Evolutionary conservation across 805 yeast genomes (phyloP).

Genomic region (Candida sonorensis): DNA sequence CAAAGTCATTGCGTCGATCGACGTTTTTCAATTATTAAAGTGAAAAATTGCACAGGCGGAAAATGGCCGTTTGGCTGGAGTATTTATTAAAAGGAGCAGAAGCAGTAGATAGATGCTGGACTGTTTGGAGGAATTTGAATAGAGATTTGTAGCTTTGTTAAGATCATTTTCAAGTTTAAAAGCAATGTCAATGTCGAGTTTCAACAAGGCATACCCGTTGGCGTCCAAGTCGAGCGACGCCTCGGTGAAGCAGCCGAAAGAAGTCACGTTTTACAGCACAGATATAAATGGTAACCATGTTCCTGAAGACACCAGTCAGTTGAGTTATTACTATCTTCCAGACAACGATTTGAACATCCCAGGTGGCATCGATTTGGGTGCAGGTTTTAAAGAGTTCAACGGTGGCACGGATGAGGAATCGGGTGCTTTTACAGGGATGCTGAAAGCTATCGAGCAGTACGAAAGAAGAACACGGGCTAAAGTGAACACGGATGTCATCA

Average conservation of each 20-base stretch:
- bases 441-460: slow-evolving; percentile 45
- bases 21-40: no score
- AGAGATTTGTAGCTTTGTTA: no score
- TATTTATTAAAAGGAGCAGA: no score
- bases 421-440: slow-evolving; percentile 49
- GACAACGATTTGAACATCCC: slow-evolving; percentile 51
- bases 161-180: no score
- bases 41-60: no score
- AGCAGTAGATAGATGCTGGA: no score
- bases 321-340: slow-evolving; percentile 77
- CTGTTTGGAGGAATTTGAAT: no score
- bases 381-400: slow-evolving; percentile 56
- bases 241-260: slow-evolving; percentile 80
- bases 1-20: no score
- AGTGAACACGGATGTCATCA: slow-evolving; percentile 57
- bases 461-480: slow-evolving; percentile 46
- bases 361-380: slow-evolving; percentile 52
- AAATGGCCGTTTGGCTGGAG: no score
- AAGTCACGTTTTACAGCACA: slow-evolving; percentile 61
- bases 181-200: no score
- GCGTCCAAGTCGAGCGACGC: slow-evolving; percentile 52
- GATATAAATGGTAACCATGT: slow-evolving; percentile 40
- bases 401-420: slow-evolving; percentile 49
- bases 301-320: slow-evolving; percentile 44
- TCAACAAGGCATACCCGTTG: slow-evolving; percentile 27